phyloP scores from a whole-genome alignment of 1,284 basidiomycete genomes.

The Hemileccinum hortonii region DNA sequence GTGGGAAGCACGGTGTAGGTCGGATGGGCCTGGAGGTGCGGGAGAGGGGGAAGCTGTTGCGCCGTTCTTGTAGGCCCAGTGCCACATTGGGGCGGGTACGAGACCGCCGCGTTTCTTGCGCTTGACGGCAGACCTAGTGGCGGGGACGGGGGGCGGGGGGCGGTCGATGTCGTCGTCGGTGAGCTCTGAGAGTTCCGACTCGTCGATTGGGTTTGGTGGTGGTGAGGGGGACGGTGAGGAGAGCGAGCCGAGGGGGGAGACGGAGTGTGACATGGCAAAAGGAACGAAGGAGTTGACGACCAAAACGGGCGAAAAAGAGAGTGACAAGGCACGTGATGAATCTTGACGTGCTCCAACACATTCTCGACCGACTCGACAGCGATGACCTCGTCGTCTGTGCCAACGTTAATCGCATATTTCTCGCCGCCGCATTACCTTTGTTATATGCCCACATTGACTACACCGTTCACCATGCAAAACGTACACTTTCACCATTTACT shows the following conservation, averaged over 20 bases:
- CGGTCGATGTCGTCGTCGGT: slow-evolving; percentile 65
- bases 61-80: slow-evolving; percentile 57
- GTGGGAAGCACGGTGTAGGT: background rate
- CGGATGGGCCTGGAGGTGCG: no score
- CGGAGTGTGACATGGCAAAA: slow-evolving; percentile 23
- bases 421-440: slow-evolving; percentile 56
- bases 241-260: slow-evolving; percentile 55
- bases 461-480: slow-evolving; percentile 52
- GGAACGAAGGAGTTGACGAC: no score
- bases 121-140: slow-evolving; percentile 22
- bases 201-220: slow-evolving; percentile 40
- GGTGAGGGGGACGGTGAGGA: slow-evolving; percentile 46
- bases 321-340: slow-evolving; percentile 42
- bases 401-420: slow-evolving; percentile 62
- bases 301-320: slow-evolving; percentile 15
- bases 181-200: slow-evolving; percentile 76
- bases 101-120: slow-evolving; percentile 64
- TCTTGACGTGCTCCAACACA: slow-evolving; percentile 65
- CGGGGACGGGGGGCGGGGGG: slow-evolving; percentile 12
- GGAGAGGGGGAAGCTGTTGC: slow-evolving; percentile 12
- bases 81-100: slow-evolving; percentile 75
- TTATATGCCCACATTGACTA: slow-evolving; percentile 60
- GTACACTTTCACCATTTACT: slow-evolving; percentile 58
- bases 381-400: slow-evolving; percentile 58
- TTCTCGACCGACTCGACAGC: slow-evolving; percentile 52